Base-by-base conservation (phyloP, 192 early-diverging fungal genomes). In the Mortierella antarctica region DNA sequence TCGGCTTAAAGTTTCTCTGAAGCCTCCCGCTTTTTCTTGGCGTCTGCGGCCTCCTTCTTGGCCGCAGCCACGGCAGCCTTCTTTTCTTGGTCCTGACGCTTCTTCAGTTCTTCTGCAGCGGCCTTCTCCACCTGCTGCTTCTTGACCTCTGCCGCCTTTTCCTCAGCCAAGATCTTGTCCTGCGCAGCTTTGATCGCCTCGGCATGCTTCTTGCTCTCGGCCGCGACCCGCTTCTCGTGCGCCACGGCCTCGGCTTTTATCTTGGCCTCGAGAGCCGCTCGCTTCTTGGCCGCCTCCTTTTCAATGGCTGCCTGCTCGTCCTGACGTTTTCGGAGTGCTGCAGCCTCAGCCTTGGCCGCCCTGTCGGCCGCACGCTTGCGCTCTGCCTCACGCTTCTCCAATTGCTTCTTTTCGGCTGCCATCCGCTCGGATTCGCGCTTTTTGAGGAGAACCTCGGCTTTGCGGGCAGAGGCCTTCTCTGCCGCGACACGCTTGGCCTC, bases 161-260 rank as follows among this genome's bases (percentile, higher is more conserved):
- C 64, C 51, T 74, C 72, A 0, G 62, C 55, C 6, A 23, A 9
- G 10, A 74, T 74, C 57, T 67, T 74, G 7, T 55, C 57, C 65
- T 74, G 49, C 0, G 72, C 57, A 2, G 11, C 13, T 44, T 67
- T 74, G 49, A 74, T 41, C 15, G 57, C 51, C 0, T 48, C 57
- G 14, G 60, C 58, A 20, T 74, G 65, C 41, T 74, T 75, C 65
- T 75, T 62, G 50, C 62, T 62, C 65, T 75, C 73, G 18, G 65
- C 65, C 20, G 45, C 44, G 42, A 65, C 7, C 0, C 54, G 63
- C n/a, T 46, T 52, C 18, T 58, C 21, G 15, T 72, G 70, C 4
- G 60, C 70, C 42, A 63, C 63, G 50, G 55, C 12, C 50, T 74
- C 72, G 9, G 61, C 62, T 6, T 51, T 61, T 0, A 72, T 49